These are phyloP conservation scores for Lodderomyces parapsilosis DNA, from an alignment of 1,139 yeast genomes.

Conservation along the genomic window DNA sequence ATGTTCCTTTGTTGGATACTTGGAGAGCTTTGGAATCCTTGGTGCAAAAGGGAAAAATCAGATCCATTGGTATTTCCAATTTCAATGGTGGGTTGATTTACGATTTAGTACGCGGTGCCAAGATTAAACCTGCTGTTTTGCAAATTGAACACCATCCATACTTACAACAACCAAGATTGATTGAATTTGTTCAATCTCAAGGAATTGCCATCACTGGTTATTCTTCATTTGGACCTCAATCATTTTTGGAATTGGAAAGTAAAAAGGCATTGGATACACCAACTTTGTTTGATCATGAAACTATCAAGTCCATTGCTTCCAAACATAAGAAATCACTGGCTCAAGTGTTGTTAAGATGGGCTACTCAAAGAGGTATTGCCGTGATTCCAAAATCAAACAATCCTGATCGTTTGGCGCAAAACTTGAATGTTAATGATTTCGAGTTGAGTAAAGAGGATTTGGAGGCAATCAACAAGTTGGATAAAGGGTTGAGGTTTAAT, in stretches of 20 bases:
- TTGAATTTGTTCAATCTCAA: slow-evolving; percentile 59
- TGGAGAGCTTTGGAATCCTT: slow-evolving; percentile 76
- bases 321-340: slow-evolving; percentile 54
- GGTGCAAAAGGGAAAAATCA: slow-evolving; percentile 58
- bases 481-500: slow-evolving; percentile 74
- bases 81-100: slow-evolving; percentile 67
- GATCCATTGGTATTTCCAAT: slow-evolving; percentile 82
- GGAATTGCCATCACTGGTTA: slow-evolving; percentile 77
- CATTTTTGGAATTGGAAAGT: slow-evolving; percentile 58
- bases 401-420: slow-evolving; percentile 56
- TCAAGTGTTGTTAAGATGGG: slow-evolving; percentile 77
- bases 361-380: slow-evolving; percentile 69
- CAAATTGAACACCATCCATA: slow-evolving; percentile 95
- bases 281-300: slow-evolving; percentile 54
- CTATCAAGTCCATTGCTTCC: slow-evolving; percentile 52
- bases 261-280: slow-evolving; percentile 53
- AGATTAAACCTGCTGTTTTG: slow-evolving; percentile 72
- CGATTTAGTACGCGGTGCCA: slow-evolving; percentile 72
- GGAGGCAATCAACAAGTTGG: slow-evolving; percentile 52
- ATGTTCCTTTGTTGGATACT: slow-evolving; percentile 73
- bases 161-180: slow-evolving; percentile 69
- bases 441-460: slow-evolving; percentile 57
- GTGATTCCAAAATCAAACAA: slow-evolving; percentile 76
- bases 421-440: slow-evolving; percentile 55
- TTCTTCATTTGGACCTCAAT: slow-evolving; percentile 82